These are phyloP conservation scores for Eucalyptus pauciflora DNA, from an alignment of 345 rosid genomes.

Conservation along the genomic window DNA sequence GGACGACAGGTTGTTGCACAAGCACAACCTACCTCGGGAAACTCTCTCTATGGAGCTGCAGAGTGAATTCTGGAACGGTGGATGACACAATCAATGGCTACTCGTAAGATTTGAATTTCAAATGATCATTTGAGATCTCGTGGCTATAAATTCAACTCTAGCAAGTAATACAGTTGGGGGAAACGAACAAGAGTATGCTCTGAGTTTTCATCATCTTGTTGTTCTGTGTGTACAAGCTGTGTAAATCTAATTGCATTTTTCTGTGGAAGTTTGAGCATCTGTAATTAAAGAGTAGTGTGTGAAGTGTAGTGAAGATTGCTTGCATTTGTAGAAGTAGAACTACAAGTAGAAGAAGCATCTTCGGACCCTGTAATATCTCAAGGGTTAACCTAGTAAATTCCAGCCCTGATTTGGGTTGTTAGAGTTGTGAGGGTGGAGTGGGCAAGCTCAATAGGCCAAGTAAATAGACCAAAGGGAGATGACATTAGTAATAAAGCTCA, in stretches of 20 bases:
- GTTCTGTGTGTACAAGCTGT: not conserved
- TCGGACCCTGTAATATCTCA: rapidly evolving
- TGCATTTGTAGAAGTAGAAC: not conserved
- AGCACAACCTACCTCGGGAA: not conserved
- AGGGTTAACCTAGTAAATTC: not conserved
- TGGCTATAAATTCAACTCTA: not conserved
- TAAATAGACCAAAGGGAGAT: no score
- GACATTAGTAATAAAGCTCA: not conserved
- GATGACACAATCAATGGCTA: not conserved
- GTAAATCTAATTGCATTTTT: not conserved
- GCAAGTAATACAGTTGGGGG: not conserved
- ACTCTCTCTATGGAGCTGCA: not conserved
- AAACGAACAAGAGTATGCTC: not conserved
- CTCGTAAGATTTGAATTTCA: not conserved
- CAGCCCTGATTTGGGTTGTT: not conserved
- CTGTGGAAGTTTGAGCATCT: rapidly evolving
- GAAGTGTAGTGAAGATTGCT: not conserved
- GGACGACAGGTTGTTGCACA: rapidly evolving
- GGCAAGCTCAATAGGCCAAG: not conserved
- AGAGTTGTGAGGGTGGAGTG: no score
- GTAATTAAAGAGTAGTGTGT: not conserved
- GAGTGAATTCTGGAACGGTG: not conserved
- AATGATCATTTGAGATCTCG: not conserved
- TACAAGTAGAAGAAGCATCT: not conserved
- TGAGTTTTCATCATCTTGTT: not conserved